Evolutionary conservation across 352 stramenopile genomes (phyloP), one percentile per base, ranked within the genome.

Genomic region (Globisporangium polare): DNA sequence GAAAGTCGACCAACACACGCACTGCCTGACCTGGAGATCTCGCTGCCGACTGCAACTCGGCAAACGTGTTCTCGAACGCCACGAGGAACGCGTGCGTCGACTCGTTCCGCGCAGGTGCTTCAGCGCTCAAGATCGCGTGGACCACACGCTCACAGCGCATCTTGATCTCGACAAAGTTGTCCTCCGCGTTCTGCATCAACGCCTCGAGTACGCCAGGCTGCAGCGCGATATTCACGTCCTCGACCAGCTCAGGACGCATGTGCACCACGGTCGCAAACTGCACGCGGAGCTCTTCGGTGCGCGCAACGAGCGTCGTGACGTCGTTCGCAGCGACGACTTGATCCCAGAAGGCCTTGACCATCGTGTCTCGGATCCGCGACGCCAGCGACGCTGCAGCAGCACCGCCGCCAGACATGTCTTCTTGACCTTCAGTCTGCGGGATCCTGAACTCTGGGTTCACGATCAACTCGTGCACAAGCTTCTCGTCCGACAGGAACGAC

Each of bases 261-360:
- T 63, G 53, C 24, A 71, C 53, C 1, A 71, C 62, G 5, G 22
- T 60, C 0, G 63, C 60, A 60, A 93, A 86, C 6, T 65, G 59
- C 0, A 55, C 49, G 1, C 78, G 71, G 3, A 93, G 56, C 62
- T 91, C 81, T 33, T 88, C 80, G 0, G 83, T 74, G 4, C 71
- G 71, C 1, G 65, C 59, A 18, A 91, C 53, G 1, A 92, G 53
- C 13, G 71, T 75, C 41, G 71, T 50, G 6, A 80, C 54, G 46
- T 90, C 82, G 55, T 85, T 83, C 2, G 74, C 53, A 3, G 68
- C 66, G 0, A 78, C 64, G 0, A 88, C 66, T 9, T 80, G 78
- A 47, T 90, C 81, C 83, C 83, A 93, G 41, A 90, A 93, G 1
- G 80, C 83, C 49, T 77, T 72, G 1, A 72, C 68, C 79, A 90